Evolutionary conservation across 805 yeast genomes (phyloP), one percentile per base, ranked within the genome.

Genomic region (Suhomyces sp.): DNA sequence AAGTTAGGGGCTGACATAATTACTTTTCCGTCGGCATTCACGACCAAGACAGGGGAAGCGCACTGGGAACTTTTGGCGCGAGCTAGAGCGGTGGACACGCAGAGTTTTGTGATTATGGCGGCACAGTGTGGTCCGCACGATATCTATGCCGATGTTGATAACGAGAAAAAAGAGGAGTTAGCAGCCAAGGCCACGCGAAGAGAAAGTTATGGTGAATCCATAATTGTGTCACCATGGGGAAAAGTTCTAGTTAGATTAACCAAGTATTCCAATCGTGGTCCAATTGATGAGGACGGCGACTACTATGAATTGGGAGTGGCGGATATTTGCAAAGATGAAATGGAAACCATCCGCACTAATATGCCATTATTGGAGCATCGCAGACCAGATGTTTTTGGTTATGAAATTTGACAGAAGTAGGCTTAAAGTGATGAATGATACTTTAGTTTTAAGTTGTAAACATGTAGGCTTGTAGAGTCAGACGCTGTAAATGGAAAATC

Each of bases 151-250:
- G 46, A 33, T 6, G 44, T 52, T 20, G 72, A 66, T 7, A 72
- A 69, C 15, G 58, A 57, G 8, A 60, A 58, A 5, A 37, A 37
- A 37, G 22, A 37, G 21, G 22, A 37, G 17, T 37, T 37, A 22
- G 20, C 41, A 37, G 41, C 41, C 41, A 37, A 19, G n/a, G 41
- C 41, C 22, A 19, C 41, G 22, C 41, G 41, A 51, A 73, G 98
- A 51, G 78, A 81, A 51, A 87, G 96, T 55, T 93, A 84, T 70
- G 99, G 99, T 0, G 93, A 90, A 61, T 79, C 96, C 0, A 73
- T 91, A 56, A 84, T 91, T 4, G 80, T 93, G n/a, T 93, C 88
- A 58, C 98, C 99, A 0, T 89, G 96, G 90, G 99, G 98, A 0
- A 76, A 81, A 0, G 76, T 90, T 1, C 54, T 93, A 3, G 86